These are phyloP conservation scores for Eucalyptus victrix DNA, from an alignment of 345 rosid species.

Conservation along the genomic window DNA sequence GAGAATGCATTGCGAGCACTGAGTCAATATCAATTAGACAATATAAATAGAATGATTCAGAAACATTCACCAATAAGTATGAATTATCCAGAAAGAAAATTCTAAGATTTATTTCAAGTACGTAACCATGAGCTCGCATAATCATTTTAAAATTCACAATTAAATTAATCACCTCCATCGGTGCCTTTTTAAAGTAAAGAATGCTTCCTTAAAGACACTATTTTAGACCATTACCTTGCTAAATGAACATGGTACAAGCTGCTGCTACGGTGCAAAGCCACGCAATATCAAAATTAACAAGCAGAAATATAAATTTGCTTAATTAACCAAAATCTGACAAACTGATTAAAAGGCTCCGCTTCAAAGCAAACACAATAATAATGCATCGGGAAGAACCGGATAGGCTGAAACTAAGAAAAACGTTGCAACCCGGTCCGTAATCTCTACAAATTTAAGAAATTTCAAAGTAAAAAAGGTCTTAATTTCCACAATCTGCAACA, in stretches of 20 bases:
- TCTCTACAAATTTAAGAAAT: not conserved
- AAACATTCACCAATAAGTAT: not conserved
- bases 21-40: not conserved
- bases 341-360: not conserved
- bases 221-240: not conserved
- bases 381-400: not conserved
- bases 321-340: not conserved
- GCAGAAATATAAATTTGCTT: not conserved
- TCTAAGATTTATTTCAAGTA: not conserved
- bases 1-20: not conserved
- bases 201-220: not conserved
- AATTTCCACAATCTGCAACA: not conserved
- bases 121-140: not conserved
- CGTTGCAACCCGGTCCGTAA: not conserved
- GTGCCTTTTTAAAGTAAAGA: not conserved
- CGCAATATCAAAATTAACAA: not conserved
- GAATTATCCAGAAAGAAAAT: not conserved
- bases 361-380: not conserved
- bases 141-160: not conserved
- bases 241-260: not conserved
- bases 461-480: not conserved
- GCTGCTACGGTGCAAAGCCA: not conserved
- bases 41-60: not conserved
- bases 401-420: not conserved
- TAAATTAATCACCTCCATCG: not conserved